Base-by-base conservation (phyloP, 768 basidiomycete genomes). In the Kwoniella sp. region DNA sequence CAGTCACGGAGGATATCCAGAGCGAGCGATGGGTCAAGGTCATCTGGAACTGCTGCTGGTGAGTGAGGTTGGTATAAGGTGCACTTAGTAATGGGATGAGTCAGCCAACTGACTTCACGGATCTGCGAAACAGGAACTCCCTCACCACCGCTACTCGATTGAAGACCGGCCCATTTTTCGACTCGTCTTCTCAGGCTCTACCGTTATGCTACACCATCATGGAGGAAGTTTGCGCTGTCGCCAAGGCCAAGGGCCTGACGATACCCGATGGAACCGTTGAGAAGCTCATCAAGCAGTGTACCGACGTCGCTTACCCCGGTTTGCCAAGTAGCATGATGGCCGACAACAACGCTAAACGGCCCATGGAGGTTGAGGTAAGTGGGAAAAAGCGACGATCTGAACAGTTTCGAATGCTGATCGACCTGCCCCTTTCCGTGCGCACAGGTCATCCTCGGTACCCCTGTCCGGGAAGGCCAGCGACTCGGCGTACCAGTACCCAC, bases 1-100 rank as follows among this genome's bases (percentile, higher is more conserved):
- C 60, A 1, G 73, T 77, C 19, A 70, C 70, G 0, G 60, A 74
- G 9, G 73, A 74, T 63, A 76, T 78, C 47, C 77, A 78, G 55
- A 65, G 58, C 24, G 75, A 78, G 54, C 65, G 77, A 55, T 78
- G 77, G 77, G 68, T 78, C 63, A 78, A 78, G 68, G 77, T 78
- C 19, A 78, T 78, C 58, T 78, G 77, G 77, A 74, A 57, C 51
- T 58, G 56, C 29, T 64, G 63, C 44, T 58, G 57, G 63, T 58
- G 52, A 54, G 57, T 64, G 7, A 3, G 15, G 26, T 26, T 29
- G 2, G n/a, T 55, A 21, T 30, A 21, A 6, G 17, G 4, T 15
- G 17, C 40, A 33, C 33, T 13, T 33, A 33, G n/a, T 33, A 33
- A 33, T 33, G n/a, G 33, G 13, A 21, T 13, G 6, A 21, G 6